Conservation (phyloP, 225 moss, liverwort and hornwort genomes). For the Straminergon stramineum region DNA sequence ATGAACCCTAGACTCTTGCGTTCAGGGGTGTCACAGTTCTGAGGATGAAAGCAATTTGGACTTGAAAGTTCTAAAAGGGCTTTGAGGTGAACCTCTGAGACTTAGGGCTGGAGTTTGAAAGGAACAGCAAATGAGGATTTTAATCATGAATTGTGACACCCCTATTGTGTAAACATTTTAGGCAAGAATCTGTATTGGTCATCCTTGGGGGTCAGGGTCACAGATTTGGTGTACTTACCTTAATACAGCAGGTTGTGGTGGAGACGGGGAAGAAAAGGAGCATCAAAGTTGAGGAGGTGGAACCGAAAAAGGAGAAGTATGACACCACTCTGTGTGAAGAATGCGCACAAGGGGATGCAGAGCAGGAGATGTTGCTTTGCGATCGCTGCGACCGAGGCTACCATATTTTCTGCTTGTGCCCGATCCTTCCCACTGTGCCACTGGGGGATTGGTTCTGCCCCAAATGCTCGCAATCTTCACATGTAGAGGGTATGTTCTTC, state of each 20-base stretch:
- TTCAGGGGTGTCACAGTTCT: neutral
- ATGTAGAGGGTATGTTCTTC: constrained; percentile 27
- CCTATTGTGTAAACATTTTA: neutral
- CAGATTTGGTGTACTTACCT: neutral
- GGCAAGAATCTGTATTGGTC: neutral
- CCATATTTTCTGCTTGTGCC: constrained; percentile 61
- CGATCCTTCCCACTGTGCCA: constrained; percentile 43
- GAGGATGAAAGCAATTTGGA: neutral
- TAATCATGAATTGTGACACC: neutral
- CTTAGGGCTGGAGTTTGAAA: neutral
- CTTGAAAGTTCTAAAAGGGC: neutral
- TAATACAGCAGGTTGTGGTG: neutral
- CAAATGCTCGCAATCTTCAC: constrained; percentile 24
- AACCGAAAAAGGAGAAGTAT: constrained; percentile 1
- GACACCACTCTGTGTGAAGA: constrained; percentile 31
- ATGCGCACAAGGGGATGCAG: constrained; percentile 37
- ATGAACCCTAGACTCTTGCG: neutral
- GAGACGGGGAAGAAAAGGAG: neutral
- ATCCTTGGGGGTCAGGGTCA: neutral
- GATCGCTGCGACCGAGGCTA: constrained; percentile 64
- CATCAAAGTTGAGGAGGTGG: neutral
- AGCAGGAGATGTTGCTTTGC: constrained; percentile 65
- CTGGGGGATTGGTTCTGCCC: constrained; percentile 71
- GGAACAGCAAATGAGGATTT: neutral
- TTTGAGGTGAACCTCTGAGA: neutral